A percentile compares a stretch with the other conserved stretches of the same genome.
These are phyloP conservation scores for Pythium sp. DNA, from an alignment of 352 stramenopile genomes.

Conservation along the genomic window DNA sequence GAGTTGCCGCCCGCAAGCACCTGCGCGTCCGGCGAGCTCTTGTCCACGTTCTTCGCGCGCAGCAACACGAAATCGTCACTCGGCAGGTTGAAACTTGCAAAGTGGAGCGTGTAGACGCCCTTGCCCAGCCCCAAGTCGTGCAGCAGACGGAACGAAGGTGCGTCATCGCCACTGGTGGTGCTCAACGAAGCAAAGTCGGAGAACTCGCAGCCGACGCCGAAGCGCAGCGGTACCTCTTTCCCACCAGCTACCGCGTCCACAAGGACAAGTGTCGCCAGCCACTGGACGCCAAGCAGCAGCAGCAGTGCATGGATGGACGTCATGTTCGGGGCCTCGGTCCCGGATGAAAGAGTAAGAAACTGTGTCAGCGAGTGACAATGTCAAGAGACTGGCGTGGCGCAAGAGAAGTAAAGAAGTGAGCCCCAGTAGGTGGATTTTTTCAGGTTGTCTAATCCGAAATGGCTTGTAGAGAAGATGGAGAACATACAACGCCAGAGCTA, in stretches of 20 bases:
- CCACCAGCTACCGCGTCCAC: neutral
- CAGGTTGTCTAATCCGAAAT: neutral
- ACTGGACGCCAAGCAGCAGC: neutral
- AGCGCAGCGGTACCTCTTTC: constrained; percentile 23
- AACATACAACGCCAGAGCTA: constrained; percentile 20
- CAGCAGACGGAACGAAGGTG: constrained; percentile 42
- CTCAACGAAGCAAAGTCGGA: constrained; percentile 49
- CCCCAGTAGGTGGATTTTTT: neutral
- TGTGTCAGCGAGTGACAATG: neutral
- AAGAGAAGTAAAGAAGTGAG: constrained; percentile 11
- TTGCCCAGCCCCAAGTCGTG: constrained; percentile 43
- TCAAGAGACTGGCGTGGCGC: neutral
- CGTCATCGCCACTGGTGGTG: constrained; percentile 3
- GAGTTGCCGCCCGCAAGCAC: constrained; percentile 47
- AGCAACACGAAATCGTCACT: constrained; percentile 45
- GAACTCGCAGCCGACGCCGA: constrained; percentile 50
- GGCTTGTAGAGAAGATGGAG: constrained; percentile 5
- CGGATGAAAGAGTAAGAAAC: neutral
- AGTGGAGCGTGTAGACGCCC: constrained; percentile 61
- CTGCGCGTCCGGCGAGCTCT: constrained; percentile 16
- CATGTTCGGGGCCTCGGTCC: neutral
- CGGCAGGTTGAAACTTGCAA: constrained; percentile 51
- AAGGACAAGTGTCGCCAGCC: neutral
- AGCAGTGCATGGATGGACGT: neutral
- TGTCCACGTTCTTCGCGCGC: constrained; percentile 24